Conservation (phyloP, 306 rosid genomes). For the Cucurbita ficifolia region DNA sequence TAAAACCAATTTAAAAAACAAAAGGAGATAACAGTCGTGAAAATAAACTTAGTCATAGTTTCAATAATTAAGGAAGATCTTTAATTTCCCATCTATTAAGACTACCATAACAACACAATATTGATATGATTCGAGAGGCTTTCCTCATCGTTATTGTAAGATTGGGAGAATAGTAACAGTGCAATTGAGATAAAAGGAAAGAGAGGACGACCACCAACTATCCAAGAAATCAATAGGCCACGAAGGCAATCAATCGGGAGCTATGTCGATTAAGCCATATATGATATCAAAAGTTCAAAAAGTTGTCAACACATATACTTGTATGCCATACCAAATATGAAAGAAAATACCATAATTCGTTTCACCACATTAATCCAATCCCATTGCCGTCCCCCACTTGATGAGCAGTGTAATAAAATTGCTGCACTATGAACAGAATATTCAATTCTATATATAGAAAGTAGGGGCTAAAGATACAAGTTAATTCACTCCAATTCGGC, state of each 20-base stretch:
- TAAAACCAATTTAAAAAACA: neutral
- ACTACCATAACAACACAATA: neutral
- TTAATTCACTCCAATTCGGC: neutral
- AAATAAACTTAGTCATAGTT: neutral
- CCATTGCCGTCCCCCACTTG: neutral
- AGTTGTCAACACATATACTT: neutral
- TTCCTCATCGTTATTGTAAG: neutral
- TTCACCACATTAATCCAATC: neutral
- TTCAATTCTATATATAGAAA: neutral
- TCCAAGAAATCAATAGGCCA: neutral
- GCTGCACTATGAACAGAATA: conserved; percentile 8
- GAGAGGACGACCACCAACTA: neutral
- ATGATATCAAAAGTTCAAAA: neutral
- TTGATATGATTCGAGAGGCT: neutral
- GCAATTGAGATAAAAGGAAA: neutral
- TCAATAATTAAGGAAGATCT: neutral
- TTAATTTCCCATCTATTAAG: neutral
- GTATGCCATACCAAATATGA: neutral
- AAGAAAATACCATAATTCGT: neutral
- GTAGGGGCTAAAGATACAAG: conserved; percentile 1
- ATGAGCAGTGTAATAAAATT: conserved; percentile 3
- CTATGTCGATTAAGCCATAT: neutral
- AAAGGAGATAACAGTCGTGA: too few species aligned
- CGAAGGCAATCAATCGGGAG: neutral
- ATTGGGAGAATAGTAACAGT: neutral